Evolutionary conservation across 352 stramenopile genomes (phyloP), one percentile per base, ranked within the genome.

Genomic region (Phytopythium helicoides): DNA sequence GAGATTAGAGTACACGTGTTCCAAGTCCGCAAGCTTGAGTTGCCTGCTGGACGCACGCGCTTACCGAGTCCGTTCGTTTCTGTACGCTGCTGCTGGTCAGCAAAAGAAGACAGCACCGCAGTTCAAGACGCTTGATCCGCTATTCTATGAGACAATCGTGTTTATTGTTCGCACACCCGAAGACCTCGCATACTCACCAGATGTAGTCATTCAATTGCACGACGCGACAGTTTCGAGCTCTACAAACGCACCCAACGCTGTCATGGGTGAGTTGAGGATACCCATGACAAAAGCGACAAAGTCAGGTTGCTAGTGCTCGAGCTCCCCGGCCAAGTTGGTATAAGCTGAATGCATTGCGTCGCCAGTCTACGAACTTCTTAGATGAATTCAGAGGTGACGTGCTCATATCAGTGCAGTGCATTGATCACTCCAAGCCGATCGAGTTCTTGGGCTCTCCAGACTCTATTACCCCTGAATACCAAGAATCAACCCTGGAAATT

Each of bases 1-100:
- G 76, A 90, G 19, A 60, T 96, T 9, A 84, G 86, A 7, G 74
- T 96, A 0, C 78, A 97, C 49, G 28, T 97, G 12, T 97, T 90
- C 58, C 89, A 96, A 51, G 81, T 79, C 18, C 69, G 83, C 15
- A 68, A 78, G 28, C 52, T 89, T 0, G 54, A 89, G 8, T 53
- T 89, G 0, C 64, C 73, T 1, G 49, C 61, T 1, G 77, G 71
- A 2, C 65, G 66, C n/a, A 59, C 76, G n/a, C 81, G 78, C 0
- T 23, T 71, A 0, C 74, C 76, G 1, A 94, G 89, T 52, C 85
- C 90, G 7, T 91, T 83, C 11, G 76, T 96, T 10, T 81, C 69
- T n/a, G 71, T 96, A 23, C 74, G 69, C 11, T 91, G 88, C 47
- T 80, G 76, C 57, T n/a, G 84, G 83, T 0, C 52, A 87, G 18